These are phyloP conservation scores for Backusella sp. DNA, from an alignment of 192 early-diverging fungal genomes.

Conservation along the genomic window DNA sequence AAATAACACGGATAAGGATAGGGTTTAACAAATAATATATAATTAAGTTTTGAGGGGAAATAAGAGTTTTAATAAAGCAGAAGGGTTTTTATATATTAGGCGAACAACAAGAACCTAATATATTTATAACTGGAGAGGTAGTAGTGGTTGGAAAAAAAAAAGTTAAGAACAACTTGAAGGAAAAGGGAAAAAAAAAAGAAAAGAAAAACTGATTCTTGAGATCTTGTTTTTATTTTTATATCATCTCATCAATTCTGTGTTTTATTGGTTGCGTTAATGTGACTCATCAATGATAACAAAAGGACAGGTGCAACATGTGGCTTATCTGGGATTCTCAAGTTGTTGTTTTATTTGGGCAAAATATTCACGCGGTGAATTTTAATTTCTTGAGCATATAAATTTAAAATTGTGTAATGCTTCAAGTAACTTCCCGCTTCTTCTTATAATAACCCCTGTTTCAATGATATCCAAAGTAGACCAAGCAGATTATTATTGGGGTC, in stretches of 20 bases:
- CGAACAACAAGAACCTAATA: not conserved
- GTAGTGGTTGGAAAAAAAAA: not conserved
- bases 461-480: not conserved
- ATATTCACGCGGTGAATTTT: not conserved
- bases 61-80: not conserved
- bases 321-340: not conserved
- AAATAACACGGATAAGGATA: not conserved
- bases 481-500: slow-evolving; percentile 20
- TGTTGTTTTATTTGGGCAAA: not conserved
- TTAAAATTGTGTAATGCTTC: slow-evolving; percentile 1
- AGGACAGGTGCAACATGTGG: not conserved
- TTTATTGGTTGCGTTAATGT: not conserved
- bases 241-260: not conserved
- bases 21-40: slow-evolving; percentile 8
- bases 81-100: not conserved
- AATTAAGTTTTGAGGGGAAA: not conserved
- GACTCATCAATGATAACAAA: not conserved
- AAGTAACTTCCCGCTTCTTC: not conserved
- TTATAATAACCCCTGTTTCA: not conserved
- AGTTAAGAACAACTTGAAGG: not conserved
- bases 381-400: not conserved
- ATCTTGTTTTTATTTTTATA: slow-evolving; percentile 3
- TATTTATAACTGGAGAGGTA: not conserved
- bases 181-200: not conserved
- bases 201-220: not conserved